These are phyloP conservation scores for Hortaea werneckii DNA, from an alignment of 2,329 filamentous ascomycete genomes.

Conservation along the genomic window DNA sequence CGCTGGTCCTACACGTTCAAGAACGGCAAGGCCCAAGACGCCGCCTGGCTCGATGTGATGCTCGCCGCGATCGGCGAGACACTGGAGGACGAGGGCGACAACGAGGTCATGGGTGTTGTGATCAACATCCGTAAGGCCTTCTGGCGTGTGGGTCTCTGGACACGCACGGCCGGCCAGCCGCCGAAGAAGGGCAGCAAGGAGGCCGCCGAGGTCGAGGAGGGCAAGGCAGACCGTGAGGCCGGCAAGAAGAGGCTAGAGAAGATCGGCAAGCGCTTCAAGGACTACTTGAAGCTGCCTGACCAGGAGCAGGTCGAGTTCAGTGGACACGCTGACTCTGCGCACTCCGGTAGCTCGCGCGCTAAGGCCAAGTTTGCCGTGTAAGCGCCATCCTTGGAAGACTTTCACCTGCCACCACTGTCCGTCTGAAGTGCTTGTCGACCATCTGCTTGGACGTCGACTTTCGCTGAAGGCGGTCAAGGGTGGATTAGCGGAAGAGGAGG, in stretches of 20 bases:
- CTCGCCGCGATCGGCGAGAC: constrained; percentile 95
- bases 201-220: constrained; percentile 5
- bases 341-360: constrained; percentile 85
- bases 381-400: not conserved
- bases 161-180: constrained; percentile 72
- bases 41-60: constrained; percentile 98
- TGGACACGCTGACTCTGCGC: constrained; percentile 87
- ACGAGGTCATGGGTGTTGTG: constrained; percentile 97
- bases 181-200: constrained; percentile 60
- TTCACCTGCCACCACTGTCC: not conserved
- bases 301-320: constrained; percentile 84
- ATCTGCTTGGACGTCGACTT: not conserved
- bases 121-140: constrained; percentile 98
- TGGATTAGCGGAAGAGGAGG: not conserved
- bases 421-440: not conserved
- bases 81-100: constrained; percentile 85
- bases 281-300: constrained; percentile 68
- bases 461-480: not conserved
- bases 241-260: constrained; percentile 72
- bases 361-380: constrained; percentile 90
- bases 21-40: constrained; percentile 90
- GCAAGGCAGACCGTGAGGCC: constrained; percentile 49
- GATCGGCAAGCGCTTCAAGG: constrained; percentile 89
- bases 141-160: constrained; percentile 97
- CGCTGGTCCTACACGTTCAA: constrained; percentile 99